phyloP scores from a whole-genome alignment of 345 rosid genomes.

The Conringia planisiliqua region DNA sequence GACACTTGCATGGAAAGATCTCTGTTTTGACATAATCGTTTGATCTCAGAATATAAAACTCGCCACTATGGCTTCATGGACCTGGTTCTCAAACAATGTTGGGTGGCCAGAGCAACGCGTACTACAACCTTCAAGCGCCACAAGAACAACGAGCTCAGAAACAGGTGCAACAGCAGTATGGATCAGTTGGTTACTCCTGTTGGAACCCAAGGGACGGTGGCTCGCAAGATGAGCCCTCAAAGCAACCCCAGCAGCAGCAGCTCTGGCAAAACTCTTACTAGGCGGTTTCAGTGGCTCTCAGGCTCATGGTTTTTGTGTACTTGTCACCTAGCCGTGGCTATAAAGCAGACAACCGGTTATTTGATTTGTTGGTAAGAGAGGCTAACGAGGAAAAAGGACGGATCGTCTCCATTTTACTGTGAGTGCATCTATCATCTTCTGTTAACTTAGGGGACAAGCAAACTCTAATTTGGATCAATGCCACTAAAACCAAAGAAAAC shows the following conservation, averaged over 20 bases:
- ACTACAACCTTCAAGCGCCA: conserved; percentile 87
- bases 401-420: background rate
- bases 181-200: conserved; percentile 61
- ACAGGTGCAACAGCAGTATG: conserved; percentile 44
- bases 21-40: background rate
- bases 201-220: conserved; percentile 53
- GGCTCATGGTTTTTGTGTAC: background rate
- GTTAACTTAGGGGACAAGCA: background rate
- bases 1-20: background rate
- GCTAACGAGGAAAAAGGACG: background rate
- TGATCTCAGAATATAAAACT: conserved; percentile 61
- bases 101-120: conserved; percentile 59
- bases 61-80: conserved; percentile 77
- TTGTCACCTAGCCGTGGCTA: conserved; percentile 2
- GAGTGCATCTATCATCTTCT: conserved; percentile 12
- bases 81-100: conserved; percentile 65
- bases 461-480: background rate
- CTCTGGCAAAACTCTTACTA: conserved; percentile 86
- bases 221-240: conserved; percentile 54
- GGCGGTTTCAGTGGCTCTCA: background rate
- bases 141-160: conserved; percentile 76
- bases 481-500: background rate
- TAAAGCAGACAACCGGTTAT: background rate
- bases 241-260: conserved; percentile 64
- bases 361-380: background rate